Evolutionary conservation across 2,329 filamentous ascomycete species (phyloP), one percentile per base, ranked within the genome.

Genomic region (Sporothrix curviconia): DNA sequence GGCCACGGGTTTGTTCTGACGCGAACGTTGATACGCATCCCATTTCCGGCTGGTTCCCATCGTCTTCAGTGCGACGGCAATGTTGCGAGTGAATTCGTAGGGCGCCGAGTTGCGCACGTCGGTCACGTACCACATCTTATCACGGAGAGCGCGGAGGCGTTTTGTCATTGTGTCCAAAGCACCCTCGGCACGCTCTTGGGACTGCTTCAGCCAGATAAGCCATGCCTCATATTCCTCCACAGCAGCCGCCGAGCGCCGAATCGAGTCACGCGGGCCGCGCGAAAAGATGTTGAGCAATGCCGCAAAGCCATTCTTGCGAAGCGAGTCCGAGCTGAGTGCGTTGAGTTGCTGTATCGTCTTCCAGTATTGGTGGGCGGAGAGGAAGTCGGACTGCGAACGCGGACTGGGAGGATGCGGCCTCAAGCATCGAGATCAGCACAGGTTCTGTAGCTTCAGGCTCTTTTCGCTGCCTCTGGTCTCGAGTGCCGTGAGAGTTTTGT

Each of bases 91-190:
- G 64, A 95, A 87, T 60, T 94, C 89, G 66, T 96, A 97, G 9
- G 85, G 84, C 50, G 85, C 88, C 4, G 94, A 96, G 65, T 92
- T 92, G 61, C 90, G 87, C 28, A 97, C 92, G 69, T 96, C 91
- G 1, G 89, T 92, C 60, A 94, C 89, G 69, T 95, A 99, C 94
- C 94, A 99, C 89, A 97, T 96, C 77, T 97, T 97, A 69, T 96
- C 89, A 42, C 94, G 84, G 39, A 96, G 78, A 22, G 87, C 85
- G 58, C 85, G 83, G 37, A 94, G 78, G 5, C 83, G 83, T 59
- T 79, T 78, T 78, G 90, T 87, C 82, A 90, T 89, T 5, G 83
- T 78, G 40, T 90, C 86, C 36, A 92, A 85, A 12, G 84, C 80
- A 3, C 79, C 80, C 65, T 92, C 89, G 49, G 91, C 85, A 3